phyloP scores from a whole-genome alignment of 495 filamentous ascomycete genomes.

The Talaromyces thailandensis region DNA sequence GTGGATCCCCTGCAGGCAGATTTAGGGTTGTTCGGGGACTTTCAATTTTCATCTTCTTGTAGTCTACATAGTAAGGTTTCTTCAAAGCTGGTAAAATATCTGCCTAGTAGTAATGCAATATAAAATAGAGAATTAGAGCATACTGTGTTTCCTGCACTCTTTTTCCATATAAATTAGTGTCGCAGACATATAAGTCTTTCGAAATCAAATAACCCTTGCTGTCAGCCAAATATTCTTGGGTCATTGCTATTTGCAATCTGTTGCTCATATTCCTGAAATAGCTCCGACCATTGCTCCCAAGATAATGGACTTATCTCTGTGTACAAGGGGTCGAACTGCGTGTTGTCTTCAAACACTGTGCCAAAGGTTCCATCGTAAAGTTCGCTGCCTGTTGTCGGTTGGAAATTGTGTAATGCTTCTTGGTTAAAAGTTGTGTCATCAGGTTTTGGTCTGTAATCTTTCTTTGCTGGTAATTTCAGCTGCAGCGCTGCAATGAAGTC shows the following conservation, averaged over 20 bases:
- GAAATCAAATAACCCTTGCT: neutral
- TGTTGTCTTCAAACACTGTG: neutral
- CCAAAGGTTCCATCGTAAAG: neutral
- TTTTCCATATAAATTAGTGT: neutral
- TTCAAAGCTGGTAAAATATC: no score
- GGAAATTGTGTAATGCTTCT: neutral
- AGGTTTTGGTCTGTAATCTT: neutral
- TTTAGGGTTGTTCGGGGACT: neutral
- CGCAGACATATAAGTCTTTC: neutral
- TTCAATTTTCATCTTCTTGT: no score
- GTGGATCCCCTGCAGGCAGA: neutral
- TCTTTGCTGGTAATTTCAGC: neutral
- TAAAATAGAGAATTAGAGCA: no score
- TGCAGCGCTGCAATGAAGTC: neutral
- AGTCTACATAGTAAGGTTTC: no score
- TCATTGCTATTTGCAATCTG: neutral
- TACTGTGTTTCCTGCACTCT: neutral
- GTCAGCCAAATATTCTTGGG: neutral
- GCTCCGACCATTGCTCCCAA: neutral
- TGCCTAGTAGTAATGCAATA: no score
- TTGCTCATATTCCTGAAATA: neutral
- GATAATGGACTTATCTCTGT: neutral
- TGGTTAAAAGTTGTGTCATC: neutral
- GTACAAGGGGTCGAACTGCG: neutral
- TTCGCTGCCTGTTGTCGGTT: neutral